These are phyloP conservation scores for Cryoendolithus antarcticus DNA, from an alignment of 2,329 filamentous ascomycete species.

Conservation along the genomic window DNA sequence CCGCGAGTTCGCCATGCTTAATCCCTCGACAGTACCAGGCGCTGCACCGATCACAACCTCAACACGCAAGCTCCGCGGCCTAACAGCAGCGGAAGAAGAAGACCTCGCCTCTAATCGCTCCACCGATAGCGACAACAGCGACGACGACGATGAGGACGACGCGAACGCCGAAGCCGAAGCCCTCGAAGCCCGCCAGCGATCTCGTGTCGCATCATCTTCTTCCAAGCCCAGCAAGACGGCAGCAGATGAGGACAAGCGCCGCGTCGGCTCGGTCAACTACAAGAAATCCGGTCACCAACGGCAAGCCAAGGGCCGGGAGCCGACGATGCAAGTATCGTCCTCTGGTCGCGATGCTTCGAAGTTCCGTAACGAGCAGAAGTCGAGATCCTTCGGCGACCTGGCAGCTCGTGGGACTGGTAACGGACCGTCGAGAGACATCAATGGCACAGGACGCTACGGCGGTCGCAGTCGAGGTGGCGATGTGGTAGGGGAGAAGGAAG, in stretches of 20 bases:
- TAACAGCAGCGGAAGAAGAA: conserved; percentile 50
- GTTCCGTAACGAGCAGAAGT: conserved; percentile 26
- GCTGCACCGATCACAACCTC: conserved; percentile 19
- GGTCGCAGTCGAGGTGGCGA: conserved; percentile 6
- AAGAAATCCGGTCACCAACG: conserved; percentile 39
- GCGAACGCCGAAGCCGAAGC: conserved; percentile 16
- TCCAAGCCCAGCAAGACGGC: conserved; percentile 26
- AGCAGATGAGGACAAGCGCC: conserved; percentile 29
- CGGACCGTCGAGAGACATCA: conserved; percentile 10
- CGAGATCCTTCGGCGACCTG: conserved; percentile 47
- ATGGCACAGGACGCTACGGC: conserved; percentile 11
- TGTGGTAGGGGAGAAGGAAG: conserved; percentile 44
- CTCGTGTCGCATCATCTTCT: too few species aligned
- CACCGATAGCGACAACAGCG: conserved; percentile 23
- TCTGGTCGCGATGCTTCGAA: conserved; percentile 25
- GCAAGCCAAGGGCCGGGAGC: conserved; percentile 18
- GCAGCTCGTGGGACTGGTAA: conserved; percentile 22
- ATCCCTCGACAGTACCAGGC: conserved; percentile 59
- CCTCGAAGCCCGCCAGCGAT: conserved; percentile 21
- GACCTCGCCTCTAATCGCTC: conserved; percentile 32
- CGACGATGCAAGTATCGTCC: conserved; percentile 47
- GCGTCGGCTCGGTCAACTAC: conserved; percentile 56
- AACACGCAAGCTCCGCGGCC: conserved; percentile 33
- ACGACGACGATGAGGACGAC: conserved; percentile 31
- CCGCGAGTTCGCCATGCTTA: conserved; percentile 75